phyloP scores from a whole-genome alignment of 306 rosid species.

The Astragalus membranaceus region DNA sequence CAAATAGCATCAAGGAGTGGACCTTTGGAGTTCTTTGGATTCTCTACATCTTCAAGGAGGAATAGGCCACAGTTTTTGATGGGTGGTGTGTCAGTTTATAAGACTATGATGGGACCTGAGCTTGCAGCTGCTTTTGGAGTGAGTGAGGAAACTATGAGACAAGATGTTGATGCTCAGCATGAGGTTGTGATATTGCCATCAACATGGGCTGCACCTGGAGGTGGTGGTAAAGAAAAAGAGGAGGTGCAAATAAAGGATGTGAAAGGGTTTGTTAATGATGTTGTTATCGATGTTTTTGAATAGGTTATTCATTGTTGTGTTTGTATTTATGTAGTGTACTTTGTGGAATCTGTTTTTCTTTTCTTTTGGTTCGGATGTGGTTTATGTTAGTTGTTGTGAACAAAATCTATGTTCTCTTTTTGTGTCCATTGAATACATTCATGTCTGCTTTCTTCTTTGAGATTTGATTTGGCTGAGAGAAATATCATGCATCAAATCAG shows the following conservation, averaged over 20 bases:
- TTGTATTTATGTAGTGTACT: background rate
- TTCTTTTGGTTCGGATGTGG: background rate
- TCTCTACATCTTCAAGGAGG: conserved; percentile 59
- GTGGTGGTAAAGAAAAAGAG: background rate
- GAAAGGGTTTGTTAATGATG: background rate
- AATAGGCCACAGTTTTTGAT: conserved; percentile 67
- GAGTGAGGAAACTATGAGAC: conserved; percentile 28
- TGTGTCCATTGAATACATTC: background rate
- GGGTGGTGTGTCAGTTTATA: conserved; percentile 49
- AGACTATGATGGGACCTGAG: conserved; percentile 53
- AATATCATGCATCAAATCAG: too few species aligned
- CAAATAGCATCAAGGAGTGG: conserved; percentile 76
- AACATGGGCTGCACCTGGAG: conserved; percentile 23
- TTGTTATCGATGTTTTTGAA: background rate
- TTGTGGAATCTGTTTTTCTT: background rate
- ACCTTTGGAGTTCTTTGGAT: conserved; percentile 74
- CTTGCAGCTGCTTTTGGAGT: conserved; percentile 62
- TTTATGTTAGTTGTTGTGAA: conserved; percentile 17
- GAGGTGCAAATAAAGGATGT: background rate
- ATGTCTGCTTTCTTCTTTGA: background rate
- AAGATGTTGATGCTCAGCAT: background rate
- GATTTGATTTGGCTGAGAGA: too few species aligned
- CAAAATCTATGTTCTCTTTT: conserved; percentile 11
- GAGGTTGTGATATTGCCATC: conserved; percentile 13
- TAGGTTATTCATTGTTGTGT: background rate